Percentiles rank a stretch among this genome's conserved stretches.
phyloP scores from a whole-genome alignment of 228 moss, liverwort and hornwort genomes.

The Sphagnum fallax region DNA sequence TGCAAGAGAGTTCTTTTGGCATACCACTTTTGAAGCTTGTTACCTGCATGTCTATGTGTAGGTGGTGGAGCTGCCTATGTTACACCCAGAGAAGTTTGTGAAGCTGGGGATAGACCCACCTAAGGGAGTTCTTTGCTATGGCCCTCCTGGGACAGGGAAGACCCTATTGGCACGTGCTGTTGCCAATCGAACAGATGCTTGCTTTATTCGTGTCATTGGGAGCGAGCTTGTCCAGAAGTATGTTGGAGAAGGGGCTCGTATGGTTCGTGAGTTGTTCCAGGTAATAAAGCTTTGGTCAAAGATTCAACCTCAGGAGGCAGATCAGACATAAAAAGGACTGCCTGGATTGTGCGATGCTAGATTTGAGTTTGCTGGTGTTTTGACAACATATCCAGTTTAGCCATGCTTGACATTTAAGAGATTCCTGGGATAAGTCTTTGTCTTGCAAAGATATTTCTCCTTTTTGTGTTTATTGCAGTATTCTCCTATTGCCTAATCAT shows the following conservation, averaged over 20 bases:
- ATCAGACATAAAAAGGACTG: not conserved
- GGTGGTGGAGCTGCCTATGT: conserved; percentile 98
- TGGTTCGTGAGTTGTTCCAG: conserved; percentile 99
- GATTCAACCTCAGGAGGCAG: not conserved
- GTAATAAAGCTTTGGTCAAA: conserved; percentile 14
- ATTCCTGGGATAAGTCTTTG: no score
- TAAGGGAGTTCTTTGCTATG: conserved; percentile 95
- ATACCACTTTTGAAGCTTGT: no score
- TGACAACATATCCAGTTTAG: no score
- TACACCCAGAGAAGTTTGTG: conserved; percentile 98
- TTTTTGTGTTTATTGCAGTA: no score
- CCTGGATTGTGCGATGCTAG: not conserved
- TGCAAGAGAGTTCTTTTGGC: no score
- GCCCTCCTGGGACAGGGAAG: conserved; percentile 97
- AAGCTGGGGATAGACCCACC: conserved; percentile 98
- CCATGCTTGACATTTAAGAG: no score
- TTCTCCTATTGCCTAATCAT: no score
- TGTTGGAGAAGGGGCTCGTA: conserved; percentile 95
- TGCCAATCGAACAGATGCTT: conserved; percentile 98
- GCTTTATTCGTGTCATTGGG: conserved; percentile 97
- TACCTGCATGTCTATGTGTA: conserved; percentile 4
- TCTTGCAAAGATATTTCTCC: no score
- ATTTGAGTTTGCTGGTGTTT: no score
- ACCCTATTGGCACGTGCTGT: conserved; percentile 93
- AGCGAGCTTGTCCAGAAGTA: conserved; percentile 98